Percentiles rank a stretch among this genome's conserved stretches.
Evolutionary conservation across 176 grass and related monocot genomes (phyloP).

Genomic region (Coix lacrymajobi): DNA sequence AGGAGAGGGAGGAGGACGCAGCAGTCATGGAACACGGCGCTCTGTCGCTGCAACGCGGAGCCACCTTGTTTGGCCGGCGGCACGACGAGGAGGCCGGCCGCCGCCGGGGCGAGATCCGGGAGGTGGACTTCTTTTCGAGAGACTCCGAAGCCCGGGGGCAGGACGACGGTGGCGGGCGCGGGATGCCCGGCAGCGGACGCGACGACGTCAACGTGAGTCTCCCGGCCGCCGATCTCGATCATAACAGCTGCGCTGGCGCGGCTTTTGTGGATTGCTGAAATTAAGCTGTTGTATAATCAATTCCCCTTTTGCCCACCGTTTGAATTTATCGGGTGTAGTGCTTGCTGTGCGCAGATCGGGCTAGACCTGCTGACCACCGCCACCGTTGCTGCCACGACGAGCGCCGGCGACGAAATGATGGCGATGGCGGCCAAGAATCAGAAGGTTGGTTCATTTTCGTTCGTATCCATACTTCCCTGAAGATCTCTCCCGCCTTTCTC

Average conservation of each 20-base stretch:
- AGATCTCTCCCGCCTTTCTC: not conserved
- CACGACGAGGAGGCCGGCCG: not conserved
- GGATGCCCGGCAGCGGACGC: not conserved
- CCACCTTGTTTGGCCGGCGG: not conserved
- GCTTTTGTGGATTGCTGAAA: not conserved
- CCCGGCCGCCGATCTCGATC: not conserved
- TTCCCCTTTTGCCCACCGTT: not conserved
- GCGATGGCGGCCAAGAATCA: not conserved
- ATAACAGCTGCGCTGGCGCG: not conserved
- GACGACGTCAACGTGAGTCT: slow-evolving; percentile 39
- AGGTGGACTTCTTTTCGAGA: slow-evolving; percentile 52
- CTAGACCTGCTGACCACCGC: slow-evolving; percentile 30
- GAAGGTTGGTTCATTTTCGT: slow-evolving; percentile 13
- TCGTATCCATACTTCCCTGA: not conserved
- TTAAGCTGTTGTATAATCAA: not conserved
- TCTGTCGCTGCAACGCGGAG: not conserved
- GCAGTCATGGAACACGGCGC: not conserved
- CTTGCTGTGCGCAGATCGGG: slow-evolving; percentile 32
- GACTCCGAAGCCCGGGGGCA: not conserved
- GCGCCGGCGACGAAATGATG: not conserved
- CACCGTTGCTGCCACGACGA: not conserved
- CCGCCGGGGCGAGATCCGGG: slow-evolving; percentile 33
- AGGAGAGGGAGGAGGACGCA: not conserved
- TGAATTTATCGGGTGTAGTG: not conserved
- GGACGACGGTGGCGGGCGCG: not conserved